A percentile compares a stretch with the other conserved stretches of the same genome.
phyloP scores from a whole-genome alignment of 805 yeast genomes.

The Wickerhamomyces rabaulensis region DNA sequence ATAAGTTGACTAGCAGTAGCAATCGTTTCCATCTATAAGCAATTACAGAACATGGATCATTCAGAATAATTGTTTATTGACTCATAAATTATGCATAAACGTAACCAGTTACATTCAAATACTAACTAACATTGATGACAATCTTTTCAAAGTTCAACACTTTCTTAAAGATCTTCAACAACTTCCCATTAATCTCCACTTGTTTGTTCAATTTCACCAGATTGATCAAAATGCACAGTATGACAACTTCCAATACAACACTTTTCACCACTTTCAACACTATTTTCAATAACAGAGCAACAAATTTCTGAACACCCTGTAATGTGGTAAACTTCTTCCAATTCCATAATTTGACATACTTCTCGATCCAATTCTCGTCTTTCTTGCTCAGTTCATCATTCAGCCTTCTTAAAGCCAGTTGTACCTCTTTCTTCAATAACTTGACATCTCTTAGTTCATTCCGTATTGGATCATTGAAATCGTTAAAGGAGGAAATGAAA shows the following conservation, averaged over 20 bases:
- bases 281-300: conserved; percentile 6
- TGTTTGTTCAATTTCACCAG: conserved; percentile 19
- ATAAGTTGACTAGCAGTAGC: too few relatives aligned
- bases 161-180: conserved; percentile 13
- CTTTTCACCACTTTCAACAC: conserved; percentile 11
- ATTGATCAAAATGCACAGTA: conserved; percentile 17
- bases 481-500: background rate
- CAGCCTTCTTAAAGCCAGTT: conserved; percentile 19
- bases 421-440: conserved; percentile 21
- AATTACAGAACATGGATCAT: background rate
- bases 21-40: too few relatives aligned
- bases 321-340: background rate
- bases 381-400: conserved; percentile 17
- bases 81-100: background rate
- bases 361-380: background rate
- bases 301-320: conserved; percentile 1
- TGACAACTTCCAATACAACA: conserved; percentile 13
- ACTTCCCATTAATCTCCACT: conserved; percentile 10
- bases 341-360: conserved; percentile 8
- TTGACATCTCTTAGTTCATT: conserved; percentile 18
- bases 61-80: background rate
- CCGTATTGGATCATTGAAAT: conserved; percentile 4
- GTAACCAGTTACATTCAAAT: background rate
- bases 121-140: conserved; percentile 16
- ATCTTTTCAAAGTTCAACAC: conserved; percentile 17